Conservation (phyloP, 75 land plant species). For the Ceratopteris richardii region DNA sequence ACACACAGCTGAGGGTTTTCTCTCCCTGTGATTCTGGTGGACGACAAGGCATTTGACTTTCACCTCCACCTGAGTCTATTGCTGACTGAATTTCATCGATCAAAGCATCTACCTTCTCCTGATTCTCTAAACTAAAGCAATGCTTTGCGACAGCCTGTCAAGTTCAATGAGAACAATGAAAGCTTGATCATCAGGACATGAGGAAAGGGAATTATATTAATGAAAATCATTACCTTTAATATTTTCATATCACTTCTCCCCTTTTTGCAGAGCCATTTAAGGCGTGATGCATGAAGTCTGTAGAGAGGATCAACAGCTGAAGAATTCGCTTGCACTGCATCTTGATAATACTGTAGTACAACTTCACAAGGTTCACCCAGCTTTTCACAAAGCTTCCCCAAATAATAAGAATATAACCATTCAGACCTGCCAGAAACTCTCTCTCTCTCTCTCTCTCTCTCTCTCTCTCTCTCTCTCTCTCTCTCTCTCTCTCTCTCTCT, state of each 20-base stretch:
- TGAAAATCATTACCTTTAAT: constrained; percentile 69
- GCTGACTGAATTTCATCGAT: neutral
- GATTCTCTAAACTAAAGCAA: constrained; percentile 31
- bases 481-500: neutral
- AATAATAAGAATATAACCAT: constrained; percentile 84
- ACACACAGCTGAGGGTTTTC: constrained; percentile 34
- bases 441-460: constrained; percentile 3
- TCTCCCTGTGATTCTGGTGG: constrained; percentile 7
- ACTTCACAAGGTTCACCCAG: constrained; percentile 45
- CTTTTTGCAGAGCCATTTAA: constrained; percentile 60
- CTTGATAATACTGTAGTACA: constrained; percentile 66
- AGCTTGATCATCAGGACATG: too few species aligned
- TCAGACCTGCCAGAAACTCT: constrained; percentile 56
- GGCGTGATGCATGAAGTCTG: constrained; percentile 90
- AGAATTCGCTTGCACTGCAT: constrained; percentile 71
- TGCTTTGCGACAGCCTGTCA: constrained; percentile 53
- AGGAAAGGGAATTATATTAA: too few species aligned
- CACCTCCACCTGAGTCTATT: neutral
- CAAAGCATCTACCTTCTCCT: constrained; percentile 16
- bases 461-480: neutral
- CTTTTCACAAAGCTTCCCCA: constrained; percentile 95
- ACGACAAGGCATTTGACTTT: neutral
- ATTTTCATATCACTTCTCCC: constrained; percentile 39
- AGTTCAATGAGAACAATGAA: neutral
- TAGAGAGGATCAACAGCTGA: constrained; percentile 94